A percentile compares a stretch with the other conserved stretches of the same genome.
Conservation (phyloP, 2,329 filamentous ascomycete species). For the Ceratocystis diversiconidia region DNA sequence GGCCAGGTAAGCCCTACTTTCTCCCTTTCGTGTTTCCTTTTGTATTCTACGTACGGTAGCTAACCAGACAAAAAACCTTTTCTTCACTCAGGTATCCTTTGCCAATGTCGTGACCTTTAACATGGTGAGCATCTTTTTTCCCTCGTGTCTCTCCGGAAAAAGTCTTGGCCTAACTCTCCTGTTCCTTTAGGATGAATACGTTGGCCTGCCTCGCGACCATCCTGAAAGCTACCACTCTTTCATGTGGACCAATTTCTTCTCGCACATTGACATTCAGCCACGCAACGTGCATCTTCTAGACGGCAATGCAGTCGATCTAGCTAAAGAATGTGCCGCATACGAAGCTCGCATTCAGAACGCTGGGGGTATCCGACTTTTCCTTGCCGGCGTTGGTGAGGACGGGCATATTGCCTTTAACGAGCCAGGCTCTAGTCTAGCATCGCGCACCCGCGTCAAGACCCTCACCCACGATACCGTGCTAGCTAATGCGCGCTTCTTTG, state of each 20-base stretch:
- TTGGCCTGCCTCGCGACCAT: constrained; percentile 68
- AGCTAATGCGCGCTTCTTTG: constrained; percentile 75
- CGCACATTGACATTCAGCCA: constrained; percentile 66
- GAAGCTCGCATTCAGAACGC: constrained; percentile 60
- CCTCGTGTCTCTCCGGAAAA: not conserved
- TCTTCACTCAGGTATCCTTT: constrained; percentile 52
- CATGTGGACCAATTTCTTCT: constrained; percentile 90
- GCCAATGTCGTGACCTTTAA: constrained; percentile 85
- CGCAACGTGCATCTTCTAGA: constrained; percentile 74
- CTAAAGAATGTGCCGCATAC: constrained; percentile 64
- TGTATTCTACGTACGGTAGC: constrained; percentile 14
- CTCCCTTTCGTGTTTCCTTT: not conserved
- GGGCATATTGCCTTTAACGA: constrained; percentile 88
- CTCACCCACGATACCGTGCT: constrained; percentile 76
- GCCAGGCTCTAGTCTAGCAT: constrained; percentile 64
- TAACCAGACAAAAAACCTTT: constrained; percentile 10
- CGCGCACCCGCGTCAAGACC: constrained; percentile 72
- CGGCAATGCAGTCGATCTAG: constrained; percentile 62
- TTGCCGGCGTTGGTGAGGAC: constrained; percentile 73
- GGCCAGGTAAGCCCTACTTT: constrained; percentile 34
- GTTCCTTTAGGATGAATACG: constrained; percentile 58
- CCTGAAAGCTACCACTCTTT: constrained; percentile 80
- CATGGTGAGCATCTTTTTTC: constrained; percentile 44
- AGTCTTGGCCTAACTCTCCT: constrained; percentile 17
- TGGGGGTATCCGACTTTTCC: constrained; percentile 73